Conservation (phyloP, 2,329 filamentous ascomycete species). For the Lecanoromycetidae sp. region DNA sequence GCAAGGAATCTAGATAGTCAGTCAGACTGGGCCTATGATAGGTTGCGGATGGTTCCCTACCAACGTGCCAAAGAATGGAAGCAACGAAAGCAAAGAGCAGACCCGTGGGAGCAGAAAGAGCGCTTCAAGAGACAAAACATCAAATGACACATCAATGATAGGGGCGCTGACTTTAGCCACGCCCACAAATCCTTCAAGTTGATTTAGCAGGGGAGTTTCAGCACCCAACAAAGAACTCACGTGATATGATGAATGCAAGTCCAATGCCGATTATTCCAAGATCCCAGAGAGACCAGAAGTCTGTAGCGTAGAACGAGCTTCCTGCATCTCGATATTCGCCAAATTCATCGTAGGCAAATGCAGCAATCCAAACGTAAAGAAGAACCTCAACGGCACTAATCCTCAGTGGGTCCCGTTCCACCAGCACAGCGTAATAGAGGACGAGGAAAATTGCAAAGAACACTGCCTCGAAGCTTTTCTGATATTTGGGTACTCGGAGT, state of each 20-base stretch:
- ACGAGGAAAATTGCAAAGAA: conserved; percentile 68
- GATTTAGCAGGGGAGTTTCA: too few relatives aligned
- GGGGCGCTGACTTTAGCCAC: conserved; percentile 46
- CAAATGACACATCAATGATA: conserved; percentile 70
- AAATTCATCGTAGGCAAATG: conserved; percentile 79
- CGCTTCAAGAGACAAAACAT: conserved; percentile 78
- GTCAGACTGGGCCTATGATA: conserved; percentile 17
- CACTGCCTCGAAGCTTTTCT: conserved; percentile 70
- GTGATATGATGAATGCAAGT: conserved; percentile 55
- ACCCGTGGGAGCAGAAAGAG: conserved; percentile 79
- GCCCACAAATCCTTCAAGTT: conserved; percentile 52
- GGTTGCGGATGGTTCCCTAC: conserved; percentile 25
- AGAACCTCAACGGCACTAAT: conserved; percentile 59
- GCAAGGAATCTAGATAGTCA: conserved; percentile 55
- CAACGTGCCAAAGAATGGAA: conserved; percentile 79
- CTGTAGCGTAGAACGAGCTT: conserved; percentile 69
- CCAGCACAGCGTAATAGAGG: conserved; percentile 76
- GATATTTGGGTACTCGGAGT: conserved; percentile 66
- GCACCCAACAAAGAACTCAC: conserved; percentile 53
- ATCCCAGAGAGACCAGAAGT: conserved; percentile 69
- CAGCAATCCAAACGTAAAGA: conserved; percentile 74
- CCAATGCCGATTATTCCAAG: conserved; percentile 64
- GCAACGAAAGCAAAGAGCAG: conserved; percentile 74
- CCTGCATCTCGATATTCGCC: conserved; percentile 79
- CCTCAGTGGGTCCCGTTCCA: conserved; percentile 54